phyloP scores from a whole-genome alignment of 2,329 filamentous ascomycete genomes.

The Colletotrichum liaoningense region DNA sequence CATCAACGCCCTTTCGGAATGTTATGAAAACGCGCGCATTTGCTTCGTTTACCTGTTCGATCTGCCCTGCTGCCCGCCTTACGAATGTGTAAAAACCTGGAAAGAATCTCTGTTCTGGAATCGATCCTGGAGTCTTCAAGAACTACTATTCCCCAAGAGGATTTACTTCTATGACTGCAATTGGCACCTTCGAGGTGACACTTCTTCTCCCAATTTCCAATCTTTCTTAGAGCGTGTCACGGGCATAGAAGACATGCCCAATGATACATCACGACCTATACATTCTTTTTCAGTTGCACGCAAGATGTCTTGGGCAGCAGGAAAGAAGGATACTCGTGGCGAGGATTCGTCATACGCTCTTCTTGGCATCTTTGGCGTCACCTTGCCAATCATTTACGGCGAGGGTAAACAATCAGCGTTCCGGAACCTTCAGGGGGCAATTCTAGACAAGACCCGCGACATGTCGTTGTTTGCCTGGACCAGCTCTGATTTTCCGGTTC shows the following conservation, averaged over 20 bases:
- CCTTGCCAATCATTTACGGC: constrained; percentile 7
- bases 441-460: not conserved
- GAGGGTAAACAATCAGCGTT: not conserved
- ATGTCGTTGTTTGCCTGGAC: constrained; percentile 10
- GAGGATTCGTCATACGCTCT: constrained; percentile 10
- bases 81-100: not conserved
- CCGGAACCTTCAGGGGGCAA: constrained; percentile 5
- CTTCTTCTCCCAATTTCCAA: not conserved
- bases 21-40: not conserved
- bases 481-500: too few species aligned
- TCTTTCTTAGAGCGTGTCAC: not conserved
- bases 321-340: not conserved
- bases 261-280: not conserved
- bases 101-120: not conserved
- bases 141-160: not conserved
- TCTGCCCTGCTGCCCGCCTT: not conserved
- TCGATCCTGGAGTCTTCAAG: constrained; percentile 12
- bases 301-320: constrained; percentile 15
- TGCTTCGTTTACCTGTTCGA: constrained; percentile 12
- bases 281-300: not conserved
- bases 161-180: constrained; percentile 10
- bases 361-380: constrained; percentile 3
- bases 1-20: not conserved
- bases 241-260: not conserved
- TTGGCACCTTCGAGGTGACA: not conserved